Evolutionary conservation across 495 filamentous ascomycete species (phyloP), one percentile per base, ranked within the genome.

Genomic region (Lasiosphaeria miniovina): DNA sequence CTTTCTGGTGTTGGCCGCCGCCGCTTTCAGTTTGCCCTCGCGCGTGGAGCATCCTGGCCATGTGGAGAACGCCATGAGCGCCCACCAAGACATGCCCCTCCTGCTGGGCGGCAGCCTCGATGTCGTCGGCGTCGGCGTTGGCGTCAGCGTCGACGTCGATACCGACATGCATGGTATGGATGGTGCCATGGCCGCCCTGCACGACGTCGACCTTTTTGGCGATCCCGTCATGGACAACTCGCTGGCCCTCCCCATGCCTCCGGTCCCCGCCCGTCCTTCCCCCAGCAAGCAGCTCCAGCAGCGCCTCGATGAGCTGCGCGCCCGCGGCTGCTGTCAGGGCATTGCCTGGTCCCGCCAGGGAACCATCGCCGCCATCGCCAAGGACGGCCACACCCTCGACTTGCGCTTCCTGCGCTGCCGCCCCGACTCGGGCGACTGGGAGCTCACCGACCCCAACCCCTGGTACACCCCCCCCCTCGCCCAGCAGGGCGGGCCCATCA

Each of bases 271-370:
- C 24, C 70, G 77, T 24, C 73, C 75, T 15, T 74, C 80, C 7
- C 77, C 80, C 3, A 82, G 85, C 58, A 89, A 88, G 73, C 84
- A 85, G 48, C 80, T 96, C 11, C 79, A 80, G 36, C 84, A 88
- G 66, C 85, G 88, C 41, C 63, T 97, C 35, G 90, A 93, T 68
- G 90, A 96, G 62, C 80, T 96, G 68, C 86, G 90, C 46, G 65
- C 81, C 52, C 81, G 82, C 58, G 93, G 93, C 3, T 96, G 90
- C 68, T 89, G 88, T 77, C 88, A 93, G 90, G 87, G 83, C 61
- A 82, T 97, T 55, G 87, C 88, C 52, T 98, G 95, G 95, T 58
- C 55, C 45, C 40, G 55, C 58, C 78, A 86, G 67, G 94, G 94
- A 57, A 91, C 86, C 65, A 89, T 98, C 70, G 93, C 93, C 35